Evolutionary conservation across 331 rosid species (phyloP), one percentile per base, ranked within the genome.

Genomic region (Malus hybrid): DNA sequence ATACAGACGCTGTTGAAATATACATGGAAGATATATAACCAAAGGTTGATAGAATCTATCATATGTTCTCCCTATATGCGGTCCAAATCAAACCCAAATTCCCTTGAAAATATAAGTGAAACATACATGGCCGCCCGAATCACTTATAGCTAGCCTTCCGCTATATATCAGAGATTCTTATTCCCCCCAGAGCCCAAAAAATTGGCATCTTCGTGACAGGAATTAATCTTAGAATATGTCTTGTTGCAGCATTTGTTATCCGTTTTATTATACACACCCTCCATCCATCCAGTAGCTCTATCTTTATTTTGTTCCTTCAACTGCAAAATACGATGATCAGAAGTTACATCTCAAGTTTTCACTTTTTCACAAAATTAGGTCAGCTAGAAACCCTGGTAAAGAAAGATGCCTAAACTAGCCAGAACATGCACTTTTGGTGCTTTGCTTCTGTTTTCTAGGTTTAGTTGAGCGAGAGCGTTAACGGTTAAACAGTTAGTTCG

Each of bases 31-130:
- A 39, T 13, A 16, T 4, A 14, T 12, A 60, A 24, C 46, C 19
- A 50, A 24, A 70, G 63, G 15, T 36, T 48, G 61, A 74, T 48
- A 68, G 78, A 74, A 74, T 74, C 8, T 48, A 19, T 74, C 52
- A 74, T 26, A 62, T 73, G 29, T 62, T 73, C 77, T 73, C 48
- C 58, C 33, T 16, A 12, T 61, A 26, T 61, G 77, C 63, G 69
- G 77, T 66, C 18, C 1, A 24, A 73, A 73, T 61, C 60, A 71
- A 61, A 36, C 28, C 63, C 63, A 57, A 4, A 18, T 53, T n/a
- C 60, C 61, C 61, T 19, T 1, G 61, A 55, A 55, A 55, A 7
- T 3, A 19, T 55, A 3, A 55, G 26, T 0, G 61, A 55, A 55
- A n/a, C 61, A 57, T 57, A n/a, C 11, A 1, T 9, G 28, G 29